Conservation (phyloP, 2,329 filamentous ascomycete species). For the Claviceps africana region DNA sequence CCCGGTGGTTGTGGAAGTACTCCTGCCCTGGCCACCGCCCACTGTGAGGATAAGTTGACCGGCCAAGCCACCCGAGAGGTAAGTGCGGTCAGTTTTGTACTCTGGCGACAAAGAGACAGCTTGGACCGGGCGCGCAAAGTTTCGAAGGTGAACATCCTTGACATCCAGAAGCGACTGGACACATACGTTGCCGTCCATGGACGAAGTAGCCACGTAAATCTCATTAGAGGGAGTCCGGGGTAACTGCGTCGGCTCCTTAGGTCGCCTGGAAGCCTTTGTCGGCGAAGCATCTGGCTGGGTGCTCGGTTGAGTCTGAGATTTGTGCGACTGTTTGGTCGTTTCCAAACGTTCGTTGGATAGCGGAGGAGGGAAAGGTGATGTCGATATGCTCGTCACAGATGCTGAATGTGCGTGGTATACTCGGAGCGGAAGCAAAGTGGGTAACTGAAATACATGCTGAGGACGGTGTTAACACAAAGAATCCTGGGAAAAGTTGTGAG, state of each 20-base stretch:
- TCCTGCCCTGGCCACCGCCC: conserved; percentile 65
- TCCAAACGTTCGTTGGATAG: conserved; percentile 32
- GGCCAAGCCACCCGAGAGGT: conserved; percentile 79
- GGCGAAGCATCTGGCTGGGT: conserved; percentile 27
- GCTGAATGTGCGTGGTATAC: conserved; percentile 88
- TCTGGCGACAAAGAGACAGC: conserved; percentile 89
- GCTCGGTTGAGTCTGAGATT: conserved; percentile 17
- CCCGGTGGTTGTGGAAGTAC: conserved; percentile 73
- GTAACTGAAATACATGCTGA: conserved; percentile 74
- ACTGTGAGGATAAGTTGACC: conserved; percentile 78
- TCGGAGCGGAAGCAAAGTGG: conserved; percentile 65
- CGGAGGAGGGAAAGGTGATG: conserved; percentile 66
- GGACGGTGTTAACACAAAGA: background rate
- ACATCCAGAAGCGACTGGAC: conserved; percentile 74
- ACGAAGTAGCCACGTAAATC: conserved; percentile 86
- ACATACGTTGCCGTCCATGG: conserved; percentile 91
- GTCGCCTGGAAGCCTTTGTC: conserved; percentile 35
- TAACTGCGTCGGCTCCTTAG: conserved; percentile 40
- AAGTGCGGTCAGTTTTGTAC: conserved; percentile 77
- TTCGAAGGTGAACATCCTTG: conserved; percentile 81
- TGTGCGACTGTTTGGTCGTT: conserved; percentile 22
- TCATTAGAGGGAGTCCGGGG: conserved; percentile 72
- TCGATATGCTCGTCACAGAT: conserved; percentile 76
- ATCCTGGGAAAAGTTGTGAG: background rate
- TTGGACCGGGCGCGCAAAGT: conserved; percentile 86